Base-by-base conservation (phyloP, 2,329 filamentous ascomycete species). In the Septoria linicola region DNA sequence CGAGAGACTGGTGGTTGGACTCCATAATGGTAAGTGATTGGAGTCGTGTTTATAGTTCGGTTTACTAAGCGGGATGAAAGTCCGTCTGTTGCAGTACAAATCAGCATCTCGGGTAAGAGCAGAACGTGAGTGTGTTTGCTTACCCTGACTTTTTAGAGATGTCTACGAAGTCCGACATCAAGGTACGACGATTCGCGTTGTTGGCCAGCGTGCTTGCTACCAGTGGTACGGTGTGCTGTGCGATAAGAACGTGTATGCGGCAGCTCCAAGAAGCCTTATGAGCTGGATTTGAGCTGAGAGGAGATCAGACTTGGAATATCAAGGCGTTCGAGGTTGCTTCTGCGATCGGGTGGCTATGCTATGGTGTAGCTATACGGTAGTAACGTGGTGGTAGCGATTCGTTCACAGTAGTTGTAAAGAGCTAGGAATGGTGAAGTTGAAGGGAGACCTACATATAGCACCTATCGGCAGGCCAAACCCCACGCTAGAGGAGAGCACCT, bases 11-110 rank as follows among this genome's bases (percentile, higher is more conserved):
- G 49, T 45, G 20, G 31, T 71, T 69, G 64, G 71, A 49, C 48
- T 54, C 73, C 73, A 76, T 76, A 72, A 70, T 74, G 75, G 69
- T 68, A 70, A 66, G 27, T 27, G 25, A 60, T 66, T 64, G 57
- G 51, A 54, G 41, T 59, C 47, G 34, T 54, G 44, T 45, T 55
- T 36, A 48, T 59, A 66, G 70, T 66, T 71, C 69, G 66, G 71
- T 68, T 68, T 72, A 67, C 61, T 68, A 39, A 67, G 61, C 66
- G 75, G 73, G 64, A 72, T 68, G 60, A 74, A 74, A 50, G 73
- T 71, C 63, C 74, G 71, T 63, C 23, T 27, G 23, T 27, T 27
- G 5, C 10, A 10, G 23, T 10, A 10, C 23, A 27, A 10, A 5
- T 27, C 23, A 27, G 23, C 23, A 27, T 27, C 23, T 27, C 10